A percentile compares a stretch with the other conserved stretches of the same genome.
phyloP scores from a whole-genome alignment of 2,329 filamentous ascomycete genomes.

The Apiospora marii region DNA sequence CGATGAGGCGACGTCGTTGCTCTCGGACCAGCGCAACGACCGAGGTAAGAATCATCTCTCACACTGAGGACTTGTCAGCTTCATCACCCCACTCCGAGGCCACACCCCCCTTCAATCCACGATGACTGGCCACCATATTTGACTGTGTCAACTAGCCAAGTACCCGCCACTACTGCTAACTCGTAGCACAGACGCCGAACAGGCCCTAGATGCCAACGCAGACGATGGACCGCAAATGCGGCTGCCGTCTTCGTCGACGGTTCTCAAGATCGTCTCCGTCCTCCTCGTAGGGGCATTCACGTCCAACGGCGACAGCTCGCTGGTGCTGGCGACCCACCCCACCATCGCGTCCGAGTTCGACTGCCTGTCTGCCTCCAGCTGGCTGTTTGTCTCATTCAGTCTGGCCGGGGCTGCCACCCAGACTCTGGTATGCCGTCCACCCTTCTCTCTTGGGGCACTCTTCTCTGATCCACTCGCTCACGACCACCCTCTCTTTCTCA shows the following conservation, averaged over 20 bases:
- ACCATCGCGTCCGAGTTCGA: slow-evolving; percentile 28
- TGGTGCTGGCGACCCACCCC: slow-evolving; percentile 27
- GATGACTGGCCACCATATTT: too few relatives aligned
- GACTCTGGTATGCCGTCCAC: slow-evolving; percentile 11
- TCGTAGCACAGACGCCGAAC: not conserved
- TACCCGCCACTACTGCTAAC: too few relatives aligned
- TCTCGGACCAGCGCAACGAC: not conserved
- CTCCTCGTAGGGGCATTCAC: slow-evolving; percentile 24
- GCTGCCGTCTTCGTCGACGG: not conserved
- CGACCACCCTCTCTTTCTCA: too few relatives aligned
- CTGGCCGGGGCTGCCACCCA: slow-evolving; percentile 25
- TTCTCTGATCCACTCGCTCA: too few relatives aligned
- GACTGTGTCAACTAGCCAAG: too few relatives aligned
- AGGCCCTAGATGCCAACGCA: not conserved
- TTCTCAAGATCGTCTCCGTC: not conserved
- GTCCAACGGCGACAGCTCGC: slow-evolving; percentile 23
- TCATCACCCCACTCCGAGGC: not conserved
- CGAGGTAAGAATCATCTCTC: too few relatives aligned
- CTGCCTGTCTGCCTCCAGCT: slow-evolving; percentile 22
- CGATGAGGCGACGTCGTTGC: not conserved
- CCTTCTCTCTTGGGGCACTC: not conserved
- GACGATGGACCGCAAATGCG: not conserved
- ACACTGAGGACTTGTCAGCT: not conserved
- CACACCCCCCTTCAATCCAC: too few relatives aligned
- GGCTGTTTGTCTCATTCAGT: slow-evolving; percentile 25